phyloP scores from a whole-genome alignment of 2,329 filamentous ascomycete genomes.

The Penicillium polonicum region DNA sequence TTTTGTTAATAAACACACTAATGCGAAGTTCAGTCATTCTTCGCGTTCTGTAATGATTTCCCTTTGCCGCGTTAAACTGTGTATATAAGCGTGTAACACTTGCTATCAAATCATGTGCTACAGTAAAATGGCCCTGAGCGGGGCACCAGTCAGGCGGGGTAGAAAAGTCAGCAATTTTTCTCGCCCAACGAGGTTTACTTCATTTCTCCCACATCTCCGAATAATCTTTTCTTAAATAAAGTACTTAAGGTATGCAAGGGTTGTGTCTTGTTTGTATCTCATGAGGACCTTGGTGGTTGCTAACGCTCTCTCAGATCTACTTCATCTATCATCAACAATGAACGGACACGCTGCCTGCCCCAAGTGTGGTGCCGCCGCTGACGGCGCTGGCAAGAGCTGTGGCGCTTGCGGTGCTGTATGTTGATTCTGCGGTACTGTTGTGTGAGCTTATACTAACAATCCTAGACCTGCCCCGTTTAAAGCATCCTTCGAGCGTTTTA shows the following conservation, averaged over 20 bases:
- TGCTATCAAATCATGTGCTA: background rate
- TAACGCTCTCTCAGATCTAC: conserved; percentile 1
- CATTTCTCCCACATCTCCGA: background rate
- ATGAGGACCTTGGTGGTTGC: conserved; percentile 5
- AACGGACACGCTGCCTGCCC: conserved; percentile 24
- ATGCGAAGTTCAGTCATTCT: too few species aligned
- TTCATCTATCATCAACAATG: conserved; percentile 16
- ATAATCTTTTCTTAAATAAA: background rate
- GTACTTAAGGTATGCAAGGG: background rate
- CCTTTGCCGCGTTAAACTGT: background rate
- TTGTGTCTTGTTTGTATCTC: background rate
- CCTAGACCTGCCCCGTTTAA: conserved; percentile 25
- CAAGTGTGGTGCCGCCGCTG: conserved; percentile 20
- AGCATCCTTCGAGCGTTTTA: background rate
- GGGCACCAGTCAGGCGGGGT: conserved; percentile 15
- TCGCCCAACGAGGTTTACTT: background rate
- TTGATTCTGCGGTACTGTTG: background rate
- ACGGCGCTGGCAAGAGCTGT: conserved; percentile 21
- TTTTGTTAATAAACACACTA: background rate
- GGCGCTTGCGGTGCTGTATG: conserved; percentile 26
- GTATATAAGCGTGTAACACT: too few species aligned
- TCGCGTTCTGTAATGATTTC: background rate
- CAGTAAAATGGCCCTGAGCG: background rate
- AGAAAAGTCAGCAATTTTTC: conserved; percentile 15
- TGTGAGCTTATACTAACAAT: conserved; percentile 5